Conservation (phyloP, 2,329 filamentous ascomycete species). For the Ilyonectria robusta region DNA sequence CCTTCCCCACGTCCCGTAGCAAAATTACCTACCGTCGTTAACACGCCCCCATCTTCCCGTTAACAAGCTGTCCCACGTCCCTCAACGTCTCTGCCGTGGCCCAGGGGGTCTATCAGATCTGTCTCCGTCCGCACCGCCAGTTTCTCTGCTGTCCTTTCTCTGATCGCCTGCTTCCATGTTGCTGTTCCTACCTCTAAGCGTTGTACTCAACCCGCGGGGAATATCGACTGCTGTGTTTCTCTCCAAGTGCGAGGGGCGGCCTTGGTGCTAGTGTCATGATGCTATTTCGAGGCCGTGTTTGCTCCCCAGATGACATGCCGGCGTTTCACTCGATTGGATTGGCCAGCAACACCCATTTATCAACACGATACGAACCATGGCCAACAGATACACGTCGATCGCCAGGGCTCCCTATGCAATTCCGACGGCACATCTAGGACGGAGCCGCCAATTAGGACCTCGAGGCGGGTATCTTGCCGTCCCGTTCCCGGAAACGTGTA, state of each 20-base stretch:
- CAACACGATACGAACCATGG: too few relatives aligned
- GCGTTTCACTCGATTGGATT: not conserved
- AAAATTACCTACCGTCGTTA: not conserved
- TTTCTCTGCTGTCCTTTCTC: not conserved
- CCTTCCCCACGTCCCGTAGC: constrained; percentile 1
- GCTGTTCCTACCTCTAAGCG: not conserved
- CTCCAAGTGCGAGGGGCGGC: constrained; percentile 1
- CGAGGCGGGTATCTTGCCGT: constrained; percentile 33
- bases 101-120: constrained; percentile 21
- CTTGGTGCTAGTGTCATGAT: constrained; percentile 13
- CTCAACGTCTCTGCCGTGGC: constrained; percentile 45
- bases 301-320: constrained; percentile 27
- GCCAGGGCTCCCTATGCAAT: not conserved
- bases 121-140: not conserved
- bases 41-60: constrained; percentile 33
- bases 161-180: not conserved
- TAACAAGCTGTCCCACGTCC: constrained; percentile 45
- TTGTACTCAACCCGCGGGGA: constrained; percentile 23
- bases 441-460: constrained; percentile 22
- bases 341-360: not conserved
- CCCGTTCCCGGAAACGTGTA: constrained; percentile 31
- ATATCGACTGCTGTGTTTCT: constrained; percentile 31
- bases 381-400: not conserved
- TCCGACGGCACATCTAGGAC: constrained; percentile 19
- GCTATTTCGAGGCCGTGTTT: constrained; percentile 41